Base-by-base conservation (phyloP, 2,329 filamentous ascomycete genomes). In the Biscogniauxia sp. region DNA sequence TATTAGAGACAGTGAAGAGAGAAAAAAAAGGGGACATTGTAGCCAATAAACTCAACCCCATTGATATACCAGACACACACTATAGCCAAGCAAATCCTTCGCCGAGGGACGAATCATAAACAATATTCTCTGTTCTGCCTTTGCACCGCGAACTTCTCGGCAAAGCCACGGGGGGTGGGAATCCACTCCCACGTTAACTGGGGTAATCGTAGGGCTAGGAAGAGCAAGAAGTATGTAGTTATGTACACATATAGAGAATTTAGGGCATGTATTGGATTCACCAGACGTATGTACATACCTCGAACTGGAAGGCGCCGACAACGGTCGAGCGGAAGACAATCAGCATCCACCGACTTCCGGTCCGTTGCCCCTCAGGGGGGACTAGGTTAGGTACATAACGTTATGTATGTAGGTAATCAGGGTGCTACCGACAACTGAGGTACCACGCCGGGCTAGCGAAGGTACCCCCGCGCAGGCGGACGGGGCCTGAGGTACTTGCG, bases 241-340 rank as follows among this genome's bases (percentile, higher is more conserved):
- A 23, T 23, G 23, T 9, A n/a, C n/a, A n/a, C n/a, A n/a, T 15
- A 15, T 15, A 37, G 32, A 37, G 32, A 37, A 7, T 37, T 37
- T 23, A 23, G 23, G n/a, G n/a, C 5, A 32, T 32, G 28, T 32
- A 32, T 32, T 13, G 9, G 26, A 5, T 9, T 5, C 9, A 28
- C 5, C 26, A 28, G 26, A 28, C 26, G 9, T 28, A 13, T 53
- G 51, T 50, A 59, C 53, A 26, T 41, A 53, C 20, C 53, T 57
- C 54, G 57, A 50, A 54, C 51, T 54, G 55, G 53, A 32, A 58
- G 57, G 26, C 37, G 53, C 56, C 51, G 61, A 54, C 62, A 62
- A 57, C 66, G 68, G 68, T 68, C 68, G 69, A 70, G 64, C 67
- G 69, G 69, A 70, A 69, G 65, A 63, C 20, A 49, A 58, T 26